These are phyloP conservation scores for Cryptococcus sp. DNA, from an alignment of 1,284 basidiomycete genomes.

Conservation along the genomic window DNA sequence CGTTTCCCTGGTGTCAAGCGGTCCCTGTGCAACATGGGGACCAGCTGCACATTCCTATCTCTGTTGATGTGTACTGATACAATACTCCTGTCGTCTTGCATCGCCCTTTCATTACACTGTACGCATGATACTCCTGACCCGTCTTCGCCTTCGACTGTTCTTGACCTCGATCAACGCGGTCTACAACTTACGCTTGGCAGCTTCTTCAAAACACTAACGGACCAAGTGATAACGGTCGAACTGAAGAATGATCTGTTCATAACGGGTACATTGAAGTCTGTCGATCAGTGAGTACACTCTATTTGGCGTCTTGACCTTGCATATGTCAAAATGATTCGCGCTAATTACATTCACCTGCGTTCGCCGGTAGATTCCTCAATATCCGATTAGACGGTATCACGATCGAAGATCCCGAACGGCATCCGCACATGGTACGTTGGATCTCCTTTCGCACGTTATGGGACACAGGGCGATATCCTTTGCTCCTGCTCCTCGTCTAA, in stretches of 20 bases:
- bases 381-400: conserved; percentile 94
- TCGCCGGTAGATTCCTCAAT: conserved; percentile 77
- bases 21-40: too few species aligned
- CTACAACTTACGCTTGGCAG: conserved; percentile 21
- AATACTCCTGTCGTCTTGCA: too few species aligned
- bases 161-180: not conserved
- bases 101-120: not conserved
- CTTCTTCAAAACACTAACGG: conserved; percentile 98
- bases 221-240: conserved; percentile 95
- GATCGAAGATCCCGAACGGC: conserved; percentile 85
- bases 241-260: conserved; percentile 99
- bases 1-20: too few species aligned
- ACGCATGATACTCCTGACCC: not conserved
- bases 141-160: not conserved
- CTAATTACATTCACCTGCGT: not conserved
- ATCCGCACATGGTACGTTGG: conserved; percentile 89
- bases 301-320: not conserved
- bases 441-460: not conserved
- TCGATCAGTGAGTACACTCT: conserved; percentile 78
- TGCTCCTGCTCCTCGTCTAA: not conserved
- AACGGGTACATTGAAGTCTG: conserved; percentile 92
- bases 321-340: not conserved
- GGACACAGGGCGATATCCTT: not conserved
- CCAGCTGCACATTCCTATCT: too few species aligned
- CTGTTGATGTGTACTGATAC: too few species aligned